These are phyloP conservation scores for Lathyrus oleraceus DNA, from an alignment of 306 rosid genomes.

Conservation along the genomic window DNA sequence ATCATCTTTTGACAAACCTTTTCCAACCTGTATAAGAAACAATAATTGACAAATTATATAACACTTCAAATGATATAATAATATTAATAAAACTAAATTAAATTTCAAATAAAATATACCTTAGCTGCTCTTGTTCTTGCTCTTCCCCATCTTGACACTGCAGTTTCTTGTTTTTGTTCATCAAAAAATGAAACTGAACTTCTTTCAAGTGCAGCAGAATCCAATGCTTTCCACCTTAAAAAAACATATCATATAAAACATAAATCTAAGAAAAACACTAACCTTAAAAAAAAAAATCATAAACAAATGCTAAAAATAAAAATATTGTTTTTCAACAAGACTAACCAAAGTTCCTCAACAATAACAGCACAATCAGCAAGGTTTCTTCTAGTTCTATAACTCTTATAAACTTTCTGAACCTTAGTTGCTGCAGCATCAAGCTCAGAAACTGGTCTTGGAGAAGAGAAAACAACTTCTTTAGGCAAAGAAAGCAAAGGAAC, in stretches of 20 bases:
- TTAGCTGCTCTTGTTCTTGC: constrained; percentile 94
- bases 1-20: constrained; percentile 95
- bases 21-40: constrained; percentile 63
- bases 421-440: constrained; percentile 89
- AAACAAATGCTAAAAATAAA: neutral
- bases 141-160: constrained; percentile 83
- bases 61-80: neutral
- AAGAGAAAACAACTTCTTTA: constrained; percentile 49
- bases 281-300: neutral
- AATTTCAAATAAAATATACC: constrained; percentile 38
- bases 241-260: constrained; percentile 11
- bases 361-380: constrained; percentile 99
- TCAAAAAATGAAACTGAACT: constrained; percentile 82
- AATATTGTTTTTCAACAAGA: constrained; percentile 1
- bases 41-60: neutral
- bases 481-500: constrained; percentile 70
- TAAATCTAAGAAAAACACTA: neutral
- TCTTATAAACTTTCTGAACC: constrained; percentile 87
- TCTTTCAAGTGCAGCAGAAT: constrained; percentile 66
- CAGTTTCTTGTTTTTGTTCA: constrained; percentile 73
- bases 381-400: constrained; percentile 85
- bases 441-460: constrained; percentile 75
- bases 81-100: neutral
- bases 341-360: constrained; percentile 89
- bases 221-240: constrained; percentile 87